Base-by-base conservation (phyloP, 345 rosid species). In the Aethionema arabicum region DNA sequence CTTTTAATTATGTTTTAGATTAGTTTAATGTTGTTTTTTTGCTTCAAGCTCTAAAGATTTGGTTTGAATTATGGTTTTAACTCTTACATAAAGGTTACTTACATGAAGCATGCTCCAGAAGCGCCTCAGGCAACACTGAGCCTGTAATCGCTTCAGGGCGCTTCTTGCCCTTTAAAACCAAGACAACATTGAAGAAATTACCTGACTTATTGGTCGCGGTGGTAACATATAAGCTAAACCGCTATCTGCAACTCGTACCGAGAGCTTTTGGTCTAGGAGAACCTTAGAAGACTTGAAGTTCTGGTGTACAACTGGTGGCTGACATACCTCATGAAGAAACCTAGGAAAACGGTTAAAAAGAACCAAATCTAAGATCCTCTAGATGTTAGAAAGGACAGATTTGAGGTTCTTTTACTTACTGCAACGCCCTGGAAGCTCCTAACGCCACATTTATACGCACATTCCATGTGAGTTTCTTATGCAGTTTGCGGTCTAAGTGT, bases 341-440 rank as follows among this genome's bases (percentile, higher is more conserved):
- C 99, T 90, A 65, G 53, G 62, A 56, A 59, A 21, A 21, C 27
- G 27, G 62, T 53, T 56, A 67, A 43, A 59, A 32, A 16, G 43
- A 72, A n/a, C 14, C 51, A 49, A 52, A 46, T 45, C 13, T 13
- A 29, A 52, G 45, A 5, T 64, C 51, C 6, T 65, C 35, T 30
- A 38, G 0, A 42, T 52, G 50, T 39, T 32, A 15, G 57, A 27
- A 31, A 5, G 6, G 6, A 31, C 21, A 16, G 49, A n/a, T 53
- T 27, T 7, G 29, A 47, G 50, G 6, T 52, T 39, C n/a, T 10
- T 61, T 48, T 59, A 81, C 97, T 84, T 82, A 93, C 99, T 87
- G 92, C 50, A 93, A 60, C 61, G 96, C 96, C 65, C 79, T 84
- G 43, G 99, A 91, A 67, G 91, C 85, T 73, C 96, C 96, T 16